These are phyloP conservation scores for Kodamaea suecica DNA, from an alignment of 1,139 yeast genomes.

Conservation along the genomic window DNA sequence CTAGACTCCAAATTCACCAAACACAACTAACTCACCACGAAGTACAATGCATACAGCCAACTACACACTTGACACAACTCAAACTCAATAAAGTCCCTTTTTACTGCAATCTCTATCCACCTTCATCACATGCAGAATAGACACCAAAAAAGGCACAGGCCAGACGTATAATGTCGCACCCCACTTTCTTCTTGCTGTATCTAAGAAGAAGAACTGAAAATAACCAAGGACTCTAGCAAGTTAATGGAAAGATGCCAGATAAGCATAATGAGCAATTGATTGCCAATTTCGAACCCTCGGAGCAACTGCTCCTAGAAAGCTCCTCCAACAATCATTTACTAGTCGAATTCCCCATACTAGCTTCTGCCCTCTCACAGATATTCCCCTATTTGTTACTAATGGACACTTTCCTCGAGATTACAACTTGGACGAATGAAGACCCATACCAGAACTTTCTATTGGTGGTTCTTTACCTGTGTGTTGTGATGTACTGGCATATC, in stretches of 20 bases:
- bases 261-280: slow-evolving; percentile 16
- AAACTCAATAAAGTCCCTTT: too few species aligned
- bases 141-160: too few species aligned
- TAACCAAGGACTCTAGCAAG: neutral
- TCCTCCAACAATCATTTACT: slow-evolving; percentile 30
- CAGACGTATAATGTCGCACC: too few species aligned
- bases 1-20: too few species aligned
- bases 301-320: slow-evolving; percentile 28
- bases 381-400: slow-evolving; percentile 48
- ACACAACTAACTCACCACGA: too few species aligned
- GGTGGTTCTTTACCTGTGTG: slow-evolving; percentile 36
- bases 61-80: too few species aligned
- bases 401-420: slow-evolving; percentile 43
- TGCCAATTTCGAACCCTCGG: slow-evolving; percentile 39
- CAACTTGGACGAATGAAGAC: slow-evolving; percentile 58
- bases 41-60: too few species aligned
- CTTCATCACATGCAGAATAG: too few species aligned
- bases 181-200: neutral
- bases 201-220: too few species aligned
- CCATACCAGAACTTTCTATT: slow-evolving; percentile 48
- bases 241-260: slow-evolving; percentile 12
- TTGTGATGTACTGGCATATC: slow-evolving; percentile 46
- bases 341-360: slow-evolving; percentile 44
- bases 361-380: slow-evolving; percentile 45
- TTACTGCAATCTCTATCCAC: too few species aligned